Percentiles rank a stretch among this genome's conserved stretches.
Conservation (phyloP, 228 moss, liverwort and hornwort genomes). For the Sphagnum magellanicum region DNA sequence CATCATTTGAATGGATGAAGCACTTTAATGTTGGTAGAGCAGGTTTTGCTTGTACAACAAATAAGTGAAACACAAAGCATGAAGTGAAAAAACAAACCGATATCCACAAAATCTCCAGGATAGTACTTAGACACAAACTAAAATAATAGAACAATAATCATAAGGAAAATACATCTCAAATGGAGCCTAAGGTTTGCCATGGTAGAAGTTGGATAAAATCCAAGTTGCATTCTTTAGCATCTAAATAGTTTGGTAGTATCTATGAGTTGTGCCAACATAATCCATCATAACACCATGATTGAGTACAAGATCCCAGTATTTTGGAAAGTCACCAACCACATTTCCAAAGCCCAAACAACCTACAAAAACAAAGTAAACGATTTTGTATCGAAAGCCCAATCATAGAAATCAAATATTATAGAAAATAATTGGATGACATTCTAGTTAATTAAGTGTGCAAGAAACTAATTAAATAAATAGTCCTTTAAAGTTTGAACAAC, state of each 20-base stretch:
- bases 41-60: constrained; percentile 64
- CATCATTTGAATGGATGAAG: constrained; percentile 83
- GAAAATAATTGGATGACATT: too few species aligned
- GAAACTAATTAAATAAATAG: too few species aligned
- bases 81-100: not conserved
- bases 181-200: constrained; percentile 85
- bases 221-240: constrained; percentile 95
- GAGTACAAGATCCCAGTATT: constrained; percentile 81
- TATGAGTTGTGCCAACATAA: constrained; percentile 74
- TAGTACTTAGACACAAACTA: too few species aligned
- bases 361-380: constrained; percentile 9
- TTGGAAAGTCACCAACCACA: constrained; percentile 96
- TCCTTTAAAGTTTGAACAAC: too few species aligned
- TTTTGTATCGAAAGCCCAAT: too few species aligned
- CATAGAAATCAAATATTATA: too few species aligned
- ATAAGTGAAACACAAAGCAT: not conserved
- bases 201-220: constrained; percentile 93
- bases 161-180: constrained; percentile 59
- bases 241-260: constrained; percentile 69
- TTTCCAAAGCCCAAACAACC: constrained; percentile 99
- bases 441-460: too few species aligned
- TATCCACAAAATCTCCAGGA: not conserved
- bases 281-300: constrained; percentile 84
- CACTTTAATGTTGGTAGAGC: constrained; percentile 91
- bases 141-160: too few species aligned